Base-by-base conservation (phyloP, 257 asterid genomes). In the Craterostigma plantagineum region DNA sequence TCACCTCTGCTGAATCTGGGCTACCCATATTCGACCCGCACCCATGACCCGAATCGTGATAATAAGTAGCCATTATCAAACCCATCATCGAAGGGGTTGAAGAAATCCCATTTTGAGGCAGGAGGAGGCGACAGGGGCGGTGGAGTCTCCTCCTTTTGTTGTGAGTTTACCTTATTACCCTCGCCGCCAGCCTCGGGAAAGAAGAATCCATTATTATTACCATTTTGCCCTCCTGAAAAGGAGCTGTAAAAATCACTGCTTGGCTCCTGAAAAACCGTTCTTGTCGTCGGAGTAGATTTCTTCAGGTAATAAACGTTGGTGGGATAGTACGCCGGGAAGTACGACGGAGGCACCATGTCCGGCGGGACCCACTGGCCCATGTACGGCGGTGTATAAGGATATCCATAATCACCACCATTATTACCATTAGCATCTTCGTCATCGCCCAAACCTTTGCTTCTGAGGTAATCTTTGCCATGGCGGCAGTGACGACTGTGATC, bases 1-100 rank as follows among this genome's bases (percentile, higher is more conserved):
- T 83, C 68, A 83, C 92, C 65, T 79, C 95, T 42, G 35, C 61
- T 7, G 92, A 90, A 79, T 79, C 85, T 6, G 99, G 99, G 61
- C 95, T 90, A 64, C 93, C 75, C 16, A 52, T 53, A 40, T 51
- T 56, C 11, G 94, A 74, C 46, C 69, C 70, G 36, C 63, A 60
- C 0, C 71, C 83, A 35, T 59, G 51, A 38, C 66, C 56, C 41
- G 52, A 62, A 40, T 23, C 30, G 30, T 73, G 42, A 27, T 59
- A 68, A n/a, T n/a, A n/a, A 55, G 35, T 66, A 68, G 38, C 69
- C 76, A 52, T 34, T 59, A n/a, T n/a, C n/a, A n/a, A n/a, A n/a
- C n/a, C n/a, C n/a, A 52, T n/a, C n/a, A n/a, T 72, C 79, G 54
- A 90, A 90, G 18, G 83, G 92, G 49, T 90, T 79, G 0, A 79